A percentile compares a stretch with the other conserved stretches of the same genome.
Conservation (phyloP, 768 basidiomycete genomes). For the Lactarius evosmus region DNA sequence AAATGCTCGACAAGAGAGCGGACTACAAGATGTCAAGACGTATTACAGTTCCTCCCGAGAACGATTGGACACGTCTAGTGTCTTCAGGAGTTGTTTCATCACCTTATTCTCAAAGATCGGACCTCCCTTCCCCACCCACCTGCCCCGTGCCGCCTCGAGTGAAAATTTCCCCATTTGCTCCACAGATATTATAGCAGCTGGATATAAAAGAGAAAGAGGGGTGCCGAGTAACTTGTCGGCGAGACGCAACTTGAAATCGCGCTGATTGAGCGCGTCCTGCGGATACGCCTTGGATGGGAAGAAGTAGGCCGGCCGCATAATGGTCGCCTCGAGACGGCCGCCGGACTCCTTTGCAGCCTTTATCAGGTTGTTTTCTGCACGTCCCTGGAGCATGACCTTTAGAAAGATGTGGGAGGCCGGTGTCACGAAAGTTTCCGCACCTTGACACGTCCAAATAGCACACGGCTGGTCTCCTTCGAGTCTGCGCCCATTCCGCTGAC, state of each 20-base stretch:
- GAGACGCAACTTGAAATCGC: conserved; percentile 8
- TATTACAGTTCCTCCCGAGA: neutral
- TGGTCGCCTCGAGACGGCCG: conserved; percentile 14
- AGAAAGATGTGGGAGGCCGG: neutral
- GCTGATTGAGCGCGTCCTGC: conserved; percentile 22
- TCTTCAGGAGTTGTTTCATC: conserved; percentile 19
- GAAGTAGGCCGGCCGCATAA: conserved; percentile 27
- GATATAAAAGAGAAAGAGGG: conserved; percentile 13
- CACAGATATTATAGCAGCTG: conserved; percentile 10
- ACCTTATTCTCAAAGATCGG: conserved; percentile 23
- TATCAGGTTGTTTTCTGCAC: conserved; percentile 26
- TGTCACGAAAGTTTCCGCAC: conserved; percentile 15
- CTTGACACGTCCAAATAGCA: conserved; percentile 31
- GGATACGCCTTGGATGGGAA: conserved; percentile 24
- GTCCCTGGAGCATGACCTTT: conserved; percentile 9
- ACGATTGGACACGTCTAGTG: neutral
- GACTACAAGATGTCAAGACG: neutral
- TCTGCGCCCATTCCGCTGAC: conserved; percentile 33
- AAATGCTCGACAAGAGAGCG: neutral
- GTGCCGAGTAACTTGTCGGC: conserved; percentile 13
- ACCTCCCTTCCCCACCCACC: conserved; percentile 15
- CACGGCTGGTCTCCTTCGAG: conserved; percentile 29
- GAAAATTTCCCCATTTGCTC: conserved; percentile 21
- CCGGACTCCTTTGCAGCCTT: conserved; percentile 6
- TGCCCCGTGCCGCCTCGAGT: conserved; percentile 21